Evolutionary conservation across 169 alveolate species (phyloP).

Genomic region (Theileria luwenshuni): DNA sequence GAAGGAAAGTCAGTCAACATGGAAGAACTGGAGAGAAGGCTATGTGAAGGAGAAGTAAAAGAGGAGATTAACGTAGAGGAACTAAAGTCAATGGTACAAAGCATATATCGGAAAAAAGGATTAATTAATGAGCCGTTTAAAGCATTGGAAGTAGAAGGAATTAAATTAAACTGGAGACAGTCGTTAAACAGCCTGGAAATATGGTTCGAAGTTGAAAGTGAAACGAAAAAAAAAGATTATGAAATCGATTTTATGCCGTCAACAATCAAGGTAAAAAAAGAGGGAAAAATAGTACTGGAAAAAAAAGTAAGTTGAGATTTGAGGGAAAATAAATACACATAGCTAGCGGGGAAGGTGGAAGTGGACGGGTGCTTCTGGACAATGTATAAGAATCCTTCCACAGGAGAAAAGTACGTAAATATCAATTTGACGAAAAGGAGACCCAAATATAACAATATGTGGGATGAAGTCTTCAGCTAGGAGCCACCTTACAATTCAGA

Average conservation of each 20-base stretch:
- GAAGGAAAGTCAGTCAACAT: neutral
- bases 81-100: conserved; percentile 22
- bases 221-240: conserved; percentile 29
- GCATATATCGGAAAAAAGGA: conserved; percentile 46
- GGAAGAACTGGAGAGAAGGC: conserved; percentile 17
- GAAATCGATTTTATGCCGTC: conserved; percentile 46
- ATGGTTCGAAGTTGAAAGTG: conserved; percentile 44
- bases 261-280: conserved; percentile 38
- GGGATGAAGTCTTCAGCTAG: conserved; percentile 41
- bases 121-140: conserved; percentile 49
- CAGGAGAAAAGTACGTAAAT: conserved; percentile 28
- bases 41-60: conserved; percentile 4
- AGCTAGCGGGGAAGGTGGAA: conserved; percentile 53
- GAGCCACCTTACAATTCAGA: conserved; percentile 16
- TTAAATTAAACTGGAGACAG: conserved; percentile 53
- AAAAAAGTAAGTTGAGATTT: neutral
- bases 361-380: conserved; percentile 66
- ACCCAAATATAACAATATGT: conserved; percentile 35
- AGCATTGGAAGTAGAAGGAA: neutral
- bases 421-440: conserved; percentile 43
- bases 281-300: conserved; percentile 30
- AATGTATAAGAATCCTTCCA: conserved; percentile 38
- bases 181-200: conserved; percentile 30
- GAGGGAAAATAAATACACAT: neutral
- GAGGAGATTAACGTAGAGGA: conserved; percentile 25